A percentile compares a stretch with the other conserved stretches of the same genome.
Conservation (phyloP, 345 rosid genomes). For the Trapa incisa region DNA sequence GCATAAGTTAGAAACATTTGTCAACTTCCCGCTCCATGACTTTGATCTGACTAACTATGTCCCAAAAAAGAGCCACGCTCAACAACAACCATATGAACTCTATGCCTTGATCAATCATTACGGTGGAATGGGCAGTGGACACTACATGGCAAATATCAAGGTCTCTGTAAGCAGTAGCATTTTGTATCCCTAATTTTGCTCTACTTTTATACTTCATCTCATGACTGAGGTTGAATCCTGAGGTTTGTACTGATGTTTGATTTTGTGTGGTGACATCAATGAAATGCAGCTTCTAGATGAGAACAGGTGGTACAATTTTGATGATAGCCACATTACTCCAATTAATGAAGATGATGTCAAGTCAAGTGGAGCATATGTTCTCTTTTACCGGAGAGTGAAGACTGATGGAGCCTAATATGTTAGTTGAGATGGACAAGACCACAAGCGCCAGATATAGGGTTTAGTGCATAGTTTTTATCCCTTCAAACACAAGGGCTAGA, state of each 20-base stretch:
- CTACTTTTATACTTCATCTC: background rate
- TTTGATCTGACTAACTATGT: conserved; percentile 75
- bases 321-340: conserved; percentile 79
- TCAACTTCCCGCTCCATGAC: conserved; percentile 88
- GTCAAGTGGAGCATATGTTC: conserved; percentile 90
- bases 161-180: conserved; percentile 15
- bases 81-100: conserved; percentile 79
- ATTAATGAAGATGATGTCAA: conserved; percentile 91
- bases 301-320: conserved; percentile 91
- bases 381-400: conserved; percentile 71
- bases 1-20: conserved; percentile 91
- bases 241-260: background rate
- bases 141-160: conserved; percentile 93
- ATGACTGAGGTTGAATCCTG: background rate
- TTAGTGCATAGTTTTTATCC: background rate
- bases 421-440: background rate
- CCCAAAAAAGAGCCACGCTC: conserved; percentile 71
- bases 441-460: background rate
- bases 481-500: background rate
- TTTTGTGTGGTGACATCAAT: conserved; percentile 1
- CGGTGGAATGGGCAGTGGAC: conserved; percentile 99
- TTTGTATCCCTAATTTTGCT: background rate
- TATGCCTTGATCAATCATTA: conserved; percentile 92
- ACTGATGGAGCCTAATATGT: conserved; percentile 18
- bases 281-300: conserved; percentile 76